Evolutionary conservation across 2,329 filamentous ascomycete genomes (phyloP), one percentile per base, ranked within the genome.

Genomic region (Zymoseptoria brevis): DNA sequence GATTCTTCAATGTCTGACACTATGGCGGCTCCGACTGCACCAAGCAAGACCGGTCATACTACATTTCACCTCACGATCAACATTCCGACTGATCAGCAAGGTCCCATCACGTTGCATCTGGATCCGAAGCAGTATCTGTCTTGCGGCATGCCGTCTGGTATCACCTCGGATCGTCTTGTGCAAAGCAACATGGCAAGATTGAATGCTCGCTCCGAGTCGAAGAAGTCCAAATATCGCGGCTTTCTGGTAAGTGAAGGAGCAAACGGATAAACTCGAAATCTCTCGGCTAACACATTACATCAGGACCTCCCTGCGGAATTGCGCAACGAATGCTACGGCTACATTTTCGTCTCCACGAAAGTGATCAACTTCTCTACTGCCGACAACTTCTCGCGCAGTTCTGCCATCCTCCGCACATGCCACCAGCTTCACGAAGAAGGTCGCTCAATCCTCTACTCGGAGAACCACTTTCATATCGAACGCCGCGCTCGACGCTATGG

Each of bases 361-460:
- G 7, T 65, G 53, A 41, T 80, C 50, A 67, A 72, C 57, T 76
- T 80, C 52, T 64, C 62, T 13, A 54, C 64, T 6, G 71, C 73
- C 3, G 58, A 62, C 19, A 73, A 74, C 57, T 19, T 50, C 50
- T 75, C 80, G 59, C 73, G 72, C 29, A 78, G 77, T 11, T 69
- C 75, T 2, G 75, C 76, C 4, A 73, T 82, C 35, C 71, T 82
- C 26, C 71, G 76, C 26, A 78, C 76, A 3, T 80, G 77, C 68
- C 74, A 70, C 50, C 69, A 76, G 41, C 72, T 81, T 21, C 61
- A 71, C 60, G 61, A 74, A 30, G 79, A 81, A 71, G 79, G 72
- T 21, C 73, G 76, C 50, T 75, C 70, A 29, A 73, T 81, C 45
- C 70, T 82, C 0, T 82, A 82, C 61, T 73, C 76, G n/a, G 75